These are phyloP conservation scores for Cyberlindnera petersonii DNA, from an alignment of 805 yeast species.

Conservation along the genomic window DNA sequence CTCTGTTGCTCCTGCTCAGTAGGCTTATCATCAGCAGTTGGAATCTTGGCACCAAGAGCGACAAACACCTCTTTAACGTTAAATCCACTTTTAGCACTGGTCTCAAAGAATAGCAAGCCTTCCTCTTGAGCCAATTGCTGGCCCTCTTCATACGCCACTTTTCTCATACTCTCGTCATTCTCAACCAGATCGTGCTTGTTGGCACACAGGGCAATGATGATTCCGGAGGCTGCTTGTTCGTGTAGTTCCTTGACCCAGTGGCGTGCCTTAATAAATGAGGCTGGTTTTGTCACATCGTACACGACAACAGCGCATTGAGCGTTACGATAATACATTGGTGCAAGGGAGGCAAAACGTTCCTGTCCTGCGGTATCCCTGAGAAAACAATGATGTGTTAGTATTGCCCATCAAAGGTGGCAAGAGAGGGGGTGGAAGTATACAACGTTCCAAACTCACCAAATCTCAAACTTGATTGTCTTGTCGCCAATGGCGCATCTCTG, in stretches of 20 bases:
- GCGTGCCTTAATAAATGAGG: slow-evolving; percentile 91
- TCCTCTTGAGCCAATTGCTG: slow-evolving; percentile 85
- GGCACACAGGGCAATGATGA: slow-evolving; percentile 90
- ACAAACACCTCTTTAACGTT: slow-evolving; percentile 90
- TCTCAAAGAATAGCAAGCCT: slow-evolving; percentile 85
- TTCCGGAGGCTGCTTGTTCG: slow-evolving; percentile 91
- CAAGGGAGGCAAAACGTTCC: slow-evolving; percentile 91
- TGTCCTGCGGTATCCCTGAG: slow-evolving; percentile 91
- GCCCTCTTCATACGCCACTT: slow-evolving; percentile 85
- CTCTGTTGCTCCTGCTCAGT: slow-evolving; percentile 13
- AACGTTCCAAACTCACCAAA: slow-evolving; percentile 64
- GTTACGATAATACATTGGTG: slow-evolving; percentile 96
- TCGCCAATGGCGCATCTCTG: slow-evolving; percentile 88
- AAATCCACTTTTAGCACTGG: slow-evolving; percentile 86
- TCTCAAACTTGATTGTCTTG: slow-evolving; percentile 84
- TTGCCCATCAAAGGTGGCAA: no score
- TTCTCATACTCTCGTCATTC: slow-evolving; percentile 54
- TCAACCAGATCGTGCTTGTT: slow-evolving; percentile 82
- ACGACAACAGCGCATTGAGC: slow-evolving; percentile 97
- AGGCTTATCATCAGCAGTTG: slow-evolving; percentile 33
- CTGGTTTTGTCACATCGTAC: slow-evolving; percentile 92
- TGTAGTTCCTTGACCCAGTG: slow-evolving; percentile 97
- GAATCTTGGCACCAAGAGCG: slow-evolving; percentile 85
- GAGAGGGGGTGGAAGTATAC: no score
- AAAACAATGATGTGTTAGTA: slow-evolving; percentile 4